Evolutionary conservation across 1,284 basidiomycete genomes (phyloP), one percentile per base, ranked within the genome.

Genomic region (Ceratorhiza oryzae-sativae): DNA sequence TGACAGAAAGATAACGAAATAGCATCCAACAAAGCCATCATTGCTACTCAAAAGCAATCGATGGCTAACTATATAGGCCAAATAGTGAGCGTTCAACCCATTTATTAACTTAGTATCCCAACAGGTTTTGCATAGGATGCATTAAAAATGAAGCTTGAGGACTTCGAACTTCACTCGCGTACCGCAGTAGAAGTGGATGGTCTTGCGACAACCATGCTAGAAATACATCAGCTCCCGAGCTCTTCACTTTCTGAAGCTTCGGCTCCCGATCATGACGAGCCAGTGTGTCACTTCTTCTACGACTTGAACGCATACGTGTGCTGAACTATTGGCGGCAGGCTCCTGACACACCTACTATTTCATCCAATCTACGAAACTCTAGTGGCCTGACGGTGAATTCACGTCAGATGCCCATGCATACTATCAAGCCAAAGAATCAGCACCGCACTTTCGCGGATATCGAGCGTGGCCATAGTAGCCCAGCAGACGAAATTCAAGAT

Each of bases 1-100:
- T 18, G 27, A 25, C 39, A 70, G 65, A 70, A 70, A 58, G 65
- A 70, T 20, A 70, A 36, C 53, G 65, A 70, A 39, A 45, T 70
- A 34, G 39, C 53, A 23, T 42, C 41, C 13, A n/a, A 56, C 18
- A 70, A 58, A 34, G n/a, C 42, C 3, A 58, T 23, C 25, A 46
- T 58, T 27, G 41, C 65, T 12, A 30, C 30, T 10, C 41, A 56
- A 15, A 70, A 55, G 25, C 51, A 45, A 18, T 70, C 65, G 6
- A 36, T 70, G 25, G 51, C 53, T 12, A 48, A 45, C 13, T 51
- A 70, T 32, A 70, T 70, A n/a, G 41, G 55, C 32, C 51, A 53
- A 48, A 42, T 51, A 9, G 65, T 58, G 13, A 70, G 65, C 32
- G 5, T 6, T 12, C 5, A n/a, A 39, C 10, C 0, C 20, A 39